A percentile compares a stretch with the other conserved stretches of the same genome.
Conservation (phyloP, 176 grass and related monocot species). For the Rhynchospora tenuis region DNA sequence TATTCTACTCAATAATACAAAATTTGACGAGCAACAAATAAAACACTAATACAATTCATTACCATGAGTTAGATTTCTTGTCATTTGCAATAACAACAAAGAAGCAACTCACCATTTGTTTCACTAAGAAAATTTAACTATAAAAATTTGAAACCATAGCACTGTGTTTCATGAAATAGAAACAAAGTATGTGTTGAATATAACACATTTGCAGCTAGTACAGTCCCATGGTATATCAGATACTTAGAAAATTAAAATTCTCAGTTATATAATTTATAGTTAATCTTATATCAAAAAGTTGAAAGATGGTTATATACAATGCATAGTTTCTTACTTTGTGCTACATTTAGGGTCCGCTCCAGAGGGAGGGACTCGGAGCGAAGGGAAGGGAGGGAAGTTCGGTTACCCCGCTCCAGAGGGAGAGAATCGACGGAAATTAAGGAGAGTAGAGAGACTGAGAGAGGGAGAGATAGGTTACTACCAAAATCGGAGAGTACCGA, state of each 20-base stretch:
- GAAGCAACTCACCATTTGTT: neutral
- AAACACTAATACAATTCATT: neutral
- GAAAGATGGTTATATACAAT: neutral
- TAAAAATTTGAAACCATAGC: neutral
- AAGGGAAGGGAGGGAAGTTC: too few species aligned
- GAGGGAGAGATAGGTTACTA: too few species aligned
- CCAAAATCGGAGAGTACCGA: too few species aligned
- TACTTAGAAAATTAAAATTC: neutral
- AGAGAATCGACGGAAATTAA: too few species aligned
- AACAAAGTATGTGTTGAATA: neutral
- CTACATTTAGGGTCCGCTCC: too few species aligned
- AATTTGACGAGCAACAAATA: neutral
- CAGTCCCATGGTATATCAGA: neutral
- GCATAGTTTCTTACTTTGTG: neutral
- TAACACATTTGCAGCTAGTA: neutral
- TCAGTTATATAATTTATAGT: neutral
- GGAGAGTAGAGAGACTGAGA: too few species aligned
- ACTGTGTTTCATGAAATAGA: neutral
- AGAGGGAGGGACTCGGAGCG: too few species aligned
- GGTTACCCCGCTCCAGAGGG: too few species aligned
- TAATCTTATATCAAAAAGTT: neutral
- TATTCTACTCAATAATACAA: neutral
- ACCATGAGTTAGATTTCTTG: neutral
- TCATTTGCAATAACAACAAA: neutral
- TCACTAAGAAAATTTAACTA: neutral